Conservation (phyloP, 2,329 filamentous ascomycete species). For the Colletotrichum orbiculare region DNA sequence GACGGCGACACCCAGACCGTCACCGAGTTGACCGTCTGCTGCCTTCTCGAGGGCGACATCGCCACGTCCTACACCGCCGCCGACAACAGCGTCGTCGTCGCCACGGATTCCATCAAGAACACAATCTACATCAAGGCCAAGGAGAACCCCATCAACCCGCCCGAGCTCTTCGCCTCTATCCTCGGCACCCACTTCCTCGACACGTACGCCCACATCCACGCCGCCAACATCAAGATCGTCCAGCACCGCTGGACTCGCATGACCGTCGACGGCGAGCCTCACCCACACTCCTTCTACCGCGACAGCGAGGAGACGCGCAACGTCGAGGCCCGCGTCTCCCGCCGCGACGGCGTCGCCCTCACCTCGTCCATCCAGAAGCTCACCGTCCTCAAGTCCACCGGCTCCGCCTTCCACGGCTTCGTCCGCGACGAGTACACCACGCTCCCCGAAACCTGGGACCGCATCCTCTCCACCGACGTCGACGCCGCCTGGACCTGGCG, state of each 20-base stretch:
- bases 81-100: conserved; percentile 95
- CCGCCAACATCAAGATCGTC: conserved; percentile 82
- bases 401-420: conserved; percentile 95
- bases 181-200: conserved; percentile 90
- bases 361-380: conserved; percentile 83
- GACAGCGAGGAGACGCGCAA: conserved; percentile 90
- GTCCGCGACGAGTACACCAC: conserved; percentile 94
- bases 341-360: conserved; percentile 78
- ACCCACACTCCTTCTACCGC: conserved; percentile 94
- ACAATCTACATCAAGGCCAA: conserved; percentile 96
- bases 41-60: conserved; percentile 92
- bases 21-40: conserved; percentile 94
- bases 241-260: conserved; percentile 95
- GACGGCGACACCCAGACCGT: conserved; percentile 86
- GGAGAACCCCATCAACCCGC: conserved; percentile 89
- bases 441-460: conserved; percentile 90
- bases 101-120: conserved; percentile 98
- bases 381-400: conserved; percentile 94
- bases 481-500: conserved; percentile 90
- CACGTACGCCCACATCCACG: conserved; percentile 88
- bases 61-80: conserved; percentile 89
- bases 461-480: conserved; percentile 94
- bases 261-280: conserved; percentile 85
- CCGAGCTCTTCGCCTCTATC: conserved; percentile 89
- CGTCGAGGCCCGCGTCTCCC: conserved; percentile 77